Evolutionary conservation across 331 rosid species (phyloP).

Genomic region (Rosa hybrid): DNA sequence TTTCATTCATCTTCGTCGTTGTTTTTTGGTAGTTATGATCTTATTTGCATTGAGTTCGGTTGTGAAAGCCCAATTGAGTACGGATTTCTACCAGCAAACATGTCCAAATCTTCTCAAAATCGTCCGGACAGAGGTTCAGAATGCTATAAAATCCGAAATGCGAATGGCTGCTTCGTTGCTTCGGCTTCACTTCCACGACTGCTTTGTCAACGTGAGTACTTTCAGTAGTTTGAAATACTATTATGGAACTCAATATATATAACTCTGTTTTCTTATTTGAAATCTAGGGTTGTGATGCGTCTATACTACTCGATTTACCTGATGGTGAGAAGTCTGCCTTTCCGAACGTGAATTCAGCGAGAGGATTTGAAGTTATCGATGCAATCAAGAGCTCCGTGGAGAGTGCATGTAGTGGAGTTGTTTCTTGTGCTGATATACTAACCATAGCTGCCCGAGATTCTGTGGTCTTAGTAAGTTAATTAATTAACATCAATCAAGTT

Average conservation of each 20-base stretch:
- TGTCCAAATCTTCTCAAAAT: constrained; percentile 60
- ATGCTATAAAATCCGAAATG: constrained; percentile 58
- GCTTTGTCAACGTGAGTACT: constrained; percentile 78
- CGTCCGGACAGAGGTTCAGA: constrained; percentile 56
- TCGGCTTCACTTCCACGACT: constrained; percentile 93
- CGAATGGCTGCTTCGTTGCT: constrained; percentile 91
- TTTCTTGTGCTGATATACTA: constrained; percentile 84
- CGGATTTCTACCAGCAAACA: constrained; percentile 57
- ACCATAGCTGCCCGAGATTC: constrained; percentile 83
- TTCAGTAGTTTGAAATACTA: background rate
- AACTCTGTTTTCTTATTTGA: background rate
- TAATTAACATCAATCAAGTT: background rate
- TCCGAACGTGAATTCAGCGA: constrained; percentile 68
- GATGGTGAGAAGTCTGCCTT: constrained; percentile 53
- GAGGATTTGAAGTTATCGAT: constrained; percentile 84
- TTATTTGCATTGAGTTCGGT: constrained; percentile 39
- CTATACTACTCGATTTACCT: constrained; percentile 69
- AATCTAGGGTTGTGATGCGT: constrained; percentile 85
- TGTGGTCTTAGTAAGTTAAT: constrained; percentile 49
- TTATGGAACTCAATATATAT: background rate
- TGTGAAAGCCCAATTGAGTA: constrained; percentile 51
- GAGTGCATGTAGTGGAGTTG: constrained; percentile 66
- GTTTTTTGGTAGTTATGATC: constrained; percentile 29
- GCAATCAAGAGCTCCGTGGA: constrained; percentile 73
- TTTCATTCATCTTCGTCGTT: background rate